Percentiles rank a stretch among this genome's conserved stretches.
Conservation (phyloP, 352 stramenopile species). For the Pilasporangium apinafurcum region DNA sequence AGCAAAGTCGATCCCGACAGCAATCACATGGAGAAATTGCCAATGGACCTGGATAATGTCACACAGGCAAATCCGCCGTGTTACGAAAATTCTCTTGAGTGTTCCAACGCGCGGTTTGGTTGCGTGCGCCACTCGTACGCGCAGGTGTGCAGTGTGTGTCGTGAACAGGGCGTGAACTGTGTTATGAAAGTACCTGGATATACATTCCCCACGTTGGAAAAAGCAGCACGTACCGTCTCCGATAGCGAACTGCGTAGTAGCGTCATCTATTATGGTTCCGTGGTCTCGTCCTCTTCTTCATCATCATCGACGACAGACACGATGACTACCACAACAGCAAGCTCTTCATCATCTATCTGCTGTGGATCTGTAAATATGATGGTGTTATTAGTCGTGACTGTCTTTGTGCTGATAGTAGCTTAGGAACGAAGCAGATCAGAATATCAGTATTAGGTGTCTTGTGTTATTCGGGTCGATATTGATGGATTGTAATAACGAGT, state of each 20-base stretch:
- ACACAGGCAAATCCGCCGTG: slow-evolving; percentile 47
- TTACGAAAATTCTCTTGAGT: slow-evolving; percentile 47
- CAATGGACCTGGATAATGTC: slow-evolving; percentile 27
- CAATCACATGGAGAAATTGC: slow-evolving; percentile 35
- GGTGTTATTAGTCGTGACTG: too few relatives aligned
- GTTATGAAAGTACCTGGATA: slow-evolving; percentile 25
- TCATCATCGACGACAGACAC: slow-evolving; percentile 2
- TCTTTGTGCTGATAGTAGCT: too few relatives aligned
- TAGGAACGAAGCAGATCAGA: too few relatives aligned
- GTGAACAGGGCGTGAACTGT: slow-evolving; percentile 24
- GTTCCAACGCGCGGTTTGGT: slow-evolving; percentile 41
- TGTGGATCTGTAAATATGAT: too few relatives aligned
- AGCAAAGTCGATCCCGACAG: slow-evolving; percentile 8
- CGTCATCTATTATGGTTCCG: slow-evolving; percentile 10
- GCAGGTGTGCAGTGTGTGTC: slow-evolving; percentile 57
- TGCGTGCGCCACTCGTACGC: slow-evolving; percentile 52
- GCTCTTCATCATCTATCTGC: too few relatives aligned
- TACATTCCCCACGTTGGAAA: slow-evolving; percentile 32
- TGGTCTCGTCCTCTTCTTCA: slow-evolving; percentile 4
- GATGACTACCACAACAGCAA: too few relatives aligned
- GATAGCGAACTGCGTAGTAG: slow-evolving; percentile 28
- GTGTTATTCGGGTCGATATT: too few relatives aligned
- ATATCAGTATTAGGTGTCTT: too few relatives aligned
- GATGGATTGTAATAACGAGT: too few relatives aligned
- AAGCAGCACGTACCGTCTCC: slow-evolving; percentile 13